phyloP scores from a whole-genome alignment of 768 basidiomycete species.

The Pisolithus microcarpus region DNA sequence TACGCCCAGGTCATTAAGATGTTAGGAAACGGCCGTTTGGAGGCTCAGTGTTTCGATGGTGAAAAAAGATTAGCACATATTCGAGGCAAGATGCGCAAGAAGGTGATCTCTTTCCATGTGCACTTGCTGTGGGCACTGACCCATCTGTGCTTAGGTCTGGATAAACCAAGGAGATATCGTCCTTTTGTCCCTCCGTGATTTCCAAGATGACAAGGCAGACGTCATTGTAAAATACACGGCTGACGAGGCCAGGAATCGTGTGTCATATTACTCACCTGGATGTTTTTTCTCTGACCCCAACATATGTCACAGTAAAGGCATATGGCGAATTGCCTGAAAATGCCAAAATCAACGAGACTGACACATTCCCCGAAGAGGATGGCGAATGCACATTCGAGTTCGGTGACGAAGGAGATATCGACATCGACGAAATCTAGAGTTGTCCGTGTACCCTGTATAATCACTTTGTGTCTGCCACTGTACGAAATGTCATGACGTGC shows the following conservation, averaged over 20 bases:
- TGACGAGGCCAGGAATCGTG: conserved; percentile 82
- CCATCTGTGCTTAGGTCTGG: conserved; percentile 67
- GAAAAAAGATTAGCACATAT: conserved; percentile 98
- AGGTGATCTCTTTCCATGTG: conserved; percentile 48
- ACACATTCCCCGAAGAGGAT: conserved; percentile 85
- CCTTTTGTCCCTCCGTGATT: conserved; percentile 89
- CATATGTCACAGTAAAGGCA: conserved; percentile 65
- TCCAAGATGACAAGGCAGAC: conserved; percentile 99
- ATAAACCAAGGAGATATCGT: conserved; percentile 98
- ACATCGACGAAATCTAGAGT: conserved; percentile 80
- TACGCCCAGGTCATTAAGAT: conserved; percentile 98
- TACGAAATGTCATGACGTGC: not conserved
- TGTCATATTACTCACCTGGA: conserved; percentile 19
- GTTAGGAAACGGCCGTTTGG: conserved; percentile 95
- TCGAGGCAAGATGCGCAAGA: conserved; percentile 98
- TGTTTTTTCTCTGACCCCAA: conserved; percentile 6
- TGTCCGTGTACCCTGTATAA: conserved; percentile 6
- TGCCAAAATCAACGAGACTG: conserved; percentile 96
- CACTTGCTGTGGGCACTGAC: not conserved
- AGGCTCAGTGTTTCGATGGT: conserved; percentile 96
- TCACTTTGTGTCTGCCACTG: not conserved
- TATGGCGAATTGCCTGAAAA: conserved; percentile 97
- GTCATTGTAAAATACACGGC: conserved; percentile 99
- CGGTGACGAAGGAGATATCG: conserved; percentile 81
- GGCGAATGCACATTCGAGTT: conserved; percentile 88